These are phyloP conservation scores for Botrytis medusae DNA, from an alignment of 2,329 filamentous ascomycete genomes.

Conservation along the genomic window DNA sequence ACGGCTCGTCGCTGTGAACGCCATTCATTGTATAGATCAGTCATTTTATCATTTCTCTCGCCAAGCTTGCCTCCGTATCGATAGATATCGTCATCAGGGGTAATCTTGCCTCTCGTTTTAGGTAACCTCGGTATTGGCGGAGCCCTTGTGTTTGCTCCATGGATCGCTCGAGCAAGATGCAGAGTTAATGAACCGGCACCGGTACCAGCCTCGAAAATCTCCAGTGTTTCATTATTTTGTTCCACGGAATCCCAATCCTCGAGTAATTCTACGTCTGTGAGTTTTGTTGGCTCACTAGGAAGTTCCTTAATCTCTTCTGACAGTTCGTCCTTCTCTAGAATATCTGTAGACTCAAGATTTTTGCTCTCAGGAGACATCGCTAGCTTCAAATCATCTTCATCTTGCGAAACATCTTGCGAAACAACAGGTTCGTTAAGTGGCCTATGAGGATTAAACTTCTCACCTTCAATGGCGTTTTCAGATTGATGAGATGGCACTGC, in stretches of 20 bases:
- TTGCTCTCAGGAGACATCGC: background rate
- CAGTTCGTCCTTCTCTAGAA: conserved; percentile 45
- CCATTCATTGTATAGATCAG: conserved; percentile 30
- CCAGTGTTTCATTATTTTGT: conserved; percentile 48
- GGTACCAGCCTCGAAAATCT: conserved; percentile 82
- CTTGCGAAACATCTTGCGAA: conserved; percentile 4
- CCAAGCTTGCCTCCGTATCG: background rate
- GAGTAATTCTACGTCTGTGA: background rate
- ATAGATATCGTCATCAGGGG: conserved; percentile 6
- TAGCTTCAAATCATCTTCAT: background rate
- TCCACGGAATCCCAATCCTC: conserved; percentile 2
- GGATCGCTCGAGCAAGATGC: conserved; percentile 72
- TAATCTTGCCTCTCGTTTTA: background rate
- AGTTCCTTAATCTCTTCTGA: conserved; percentile 30
- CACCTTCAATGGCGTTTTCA: conserved; percentile 40
- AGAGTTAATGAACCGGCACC: conserved; percentile 80
- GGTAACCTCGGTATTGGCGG: conserved; percentile 40
- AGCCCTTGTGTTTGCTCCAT: conserved; percentile 65
- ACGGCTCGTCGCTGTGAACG: conserved; percentile 57
- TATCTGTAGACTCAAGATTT: background rate
- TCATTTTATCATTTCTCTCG: no score
- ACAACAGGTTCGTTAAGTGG: background rate
- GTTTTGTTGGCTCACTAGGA: background rate
- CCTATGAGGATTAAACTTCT: background rate
- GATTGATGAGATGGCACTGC: background rate